Percentiles rank a stretch among this genome's conserved stretches.
phyloP scores from a whole-genome alignment of 208 protist species.

The Crithidia thermophila region DNA sequence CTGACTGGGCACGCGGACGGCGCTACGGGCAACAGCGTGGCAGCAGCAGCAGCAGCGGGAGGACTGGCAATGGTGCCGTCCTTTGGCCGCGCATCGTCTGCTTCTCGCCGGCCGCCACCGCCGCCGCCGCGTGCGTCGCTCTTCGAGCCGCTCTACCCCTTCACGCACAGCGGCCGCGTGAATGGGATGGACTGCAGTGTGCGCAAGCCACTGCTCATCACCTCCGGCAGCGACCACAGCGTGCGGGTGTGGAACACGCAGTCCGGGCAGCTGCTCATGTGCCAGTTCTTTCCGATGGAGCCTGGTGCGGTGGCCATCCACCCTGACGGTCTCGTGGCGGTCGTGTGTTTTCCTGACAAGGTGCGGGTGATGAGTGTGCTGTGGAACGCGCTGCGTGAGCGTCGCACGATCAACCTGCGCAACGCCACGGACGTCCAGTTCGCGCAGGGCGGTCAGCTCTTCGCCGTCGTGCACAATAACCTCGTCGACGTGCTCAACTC shows the following conservation, averaged over 20 bases:
- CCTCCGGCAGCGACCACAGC: constrained; percentile 90
- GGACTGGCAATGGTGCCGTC: neutral
- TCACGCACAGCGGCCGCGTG: constrained; percentile 85
- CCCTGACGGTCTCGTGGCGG: constrained; percentile 93
- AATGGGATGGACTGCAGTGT: constrained; percentile 93
- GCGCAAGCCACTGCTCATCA: constrained; percentile 95
- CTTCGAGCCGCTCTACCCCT: constrained; percentile 79
- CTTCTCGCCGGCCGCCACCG: neutral
- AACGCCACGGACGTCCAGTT: constrained; percentile 91
- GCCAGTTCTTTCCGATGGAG: constrained; percentile 85
- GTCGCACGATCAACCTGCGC: constrained; percentile 89
- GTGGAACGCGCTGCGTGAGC: constrained; percentile 91
- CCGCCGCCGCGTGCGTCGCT: constrained; percentile 26
- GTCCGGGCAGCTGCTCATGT: constrained; percentile 88
- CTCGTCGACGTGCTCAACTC: constrained; percentile 94
- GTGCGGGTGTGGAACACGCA: constrained; percentile 96
- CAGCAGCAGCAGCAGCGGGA: constrained; percentile 1
- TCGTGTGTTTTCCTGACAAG: constrained; percentile 95
- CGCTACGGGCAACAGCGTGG: neutral
- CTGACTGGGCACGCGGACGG: neutral
- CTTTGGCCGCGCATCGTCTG: constrained; percentile 24
- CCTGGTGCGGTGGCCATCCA: constrained; percentile 93
- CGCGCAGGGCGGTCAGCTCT: constrained; percentile 93
- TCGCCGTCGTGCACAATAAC: constrained; percentile 94
- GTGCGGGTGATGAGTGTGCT: constrained; percentile 95